Conservation (phyloP, 2,329 filamentous ascomycete genomes). For the Cladophialophora bantiana region DNA sequence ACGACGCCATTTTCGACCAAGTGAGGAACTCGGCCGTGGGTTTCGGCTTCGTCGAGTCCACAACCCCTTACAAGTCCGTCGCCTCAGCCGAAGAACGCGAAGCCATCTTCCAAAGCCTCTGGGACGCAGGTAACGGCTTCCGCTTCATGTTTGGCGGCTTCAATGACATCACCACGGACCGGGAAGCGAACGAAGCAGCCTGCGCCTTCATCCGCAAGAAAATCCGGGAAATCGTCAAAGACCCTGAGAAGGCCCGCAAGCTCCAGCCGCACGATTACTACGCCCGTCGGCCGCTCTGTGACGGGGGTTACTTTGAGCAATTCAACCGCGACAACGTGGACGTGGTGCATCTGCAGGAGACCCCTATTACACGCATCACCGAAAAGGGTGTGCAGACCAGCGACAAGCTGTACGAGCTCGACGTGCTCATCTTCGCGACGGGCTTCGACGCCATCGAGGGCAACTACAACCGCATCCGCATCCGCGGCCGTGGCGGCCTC, state of each 20-base stretch:
- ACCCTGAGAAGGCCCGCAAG: conserved; percentile 51
- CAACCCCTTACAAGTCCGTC: conserved; percentile 39
- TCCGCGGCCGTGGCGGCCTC: conserved; percentile 43
- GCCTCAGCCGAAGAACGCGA: conserved; percentile 45
- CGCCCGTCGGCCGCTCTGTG: conserved; percentile 34
- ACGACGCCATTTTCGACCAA: conserved; percentile 45
- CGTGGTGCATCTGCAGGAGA: conserved; percentile 54
- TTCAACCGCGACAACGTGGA: conserved; percentile 57
- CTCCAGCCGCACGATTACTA: conserved; percentile 32
- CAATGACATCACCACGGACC: conserved; percentile 56
- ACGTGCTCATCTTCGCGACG: conserved; percentile 48
- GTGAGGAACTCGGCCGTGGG: conserved; percentile 61
- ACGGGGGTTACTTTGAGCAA: conserved; percentile 51
- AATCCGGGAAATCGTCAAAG: conserved; percentile 57
- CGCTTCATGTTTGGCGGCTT: conserved; percentile 59
- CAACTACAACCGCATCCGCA: conserved; percentile 42
- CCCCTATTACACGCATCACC: conserved; percentile 52
- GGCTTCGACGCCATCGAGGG: conserved; percentile 49
- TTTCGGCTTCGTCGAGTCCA: conserved; percentile 61
- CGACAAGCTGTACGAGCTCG: conserved; percentile 49
- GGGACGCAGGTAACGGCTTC: conserved; percentile 60
- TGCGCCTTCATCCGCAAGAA: conserved; percentile 65
- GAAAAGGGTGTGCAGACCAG: conserved; percentile 50
- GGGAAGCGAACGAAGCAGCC: conserved; percentile 58
- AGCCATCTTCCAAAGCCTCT: conserved; percentile 57